These are phyloP conservation scores for Diaporthe citrichinensis DNA, from an alignment of 2,329 filamentous ascomycete genomes.

Conservation along the genomic window DNA sequence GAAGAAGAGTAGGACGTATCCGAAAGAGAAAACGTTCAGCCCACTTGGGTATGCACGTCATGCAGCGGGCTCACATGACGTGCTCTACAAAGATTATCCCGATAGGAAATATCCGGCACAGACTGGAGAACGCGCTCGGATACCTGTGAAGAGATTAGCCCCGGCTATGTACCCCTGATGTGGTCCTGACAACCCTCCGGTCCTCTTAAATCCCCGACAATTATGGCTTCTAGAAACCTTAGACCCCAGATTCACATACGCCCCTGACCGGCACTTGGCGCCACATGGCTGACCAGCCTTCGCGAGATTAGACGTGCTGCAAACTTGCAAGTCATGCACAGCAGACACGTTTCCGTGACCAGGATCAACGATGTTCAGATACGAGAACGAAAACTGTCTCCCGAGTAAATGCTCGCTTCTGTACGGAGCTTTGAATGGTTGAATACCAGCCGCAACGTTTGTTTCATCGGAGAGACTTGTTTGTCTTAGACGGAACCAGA, in stretches of 20 bases:
- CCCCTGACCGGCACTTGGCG: conserved; percentile 3
- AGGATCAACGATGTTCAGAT: conserved; percentile 30
- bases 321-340: conserved; percentile 19
- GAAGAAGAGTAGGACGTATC: background rate
- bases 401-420: background rate
- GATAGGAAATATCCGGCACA: background rate
- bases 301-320: conserved; percentile 24
- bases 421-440: background rate
- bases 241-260: conserved; percentile 10
- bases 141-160: conserved; percentile 24
- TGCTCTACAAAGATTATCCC: conserved; percentile 3
- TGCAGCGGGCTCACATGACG: background rate
- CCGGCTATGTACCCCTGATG: background rate
- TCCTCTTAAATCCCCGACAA: conserved; percentile 19
- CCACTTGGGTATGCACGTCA: background rate
- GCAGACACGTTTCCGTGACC: conserved; percentile 1
- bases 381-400: conserved; percentile 10
- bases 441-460: background rate
- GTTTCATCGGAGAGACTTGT: too few relatives aligned
- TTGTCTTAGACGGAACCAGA: background rate
- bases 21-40: background rate
- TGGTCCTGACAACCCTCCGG: conserved; percentile 9
- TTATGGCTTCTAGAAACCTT: conserved; percentile 17
- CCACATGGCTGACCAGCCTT: conserved; percentile 22
- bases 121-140: background rate